Evolutionary conservation across 2,329 filamentous ascomycete genomes (phyloP).

Genomic region (Ascochyta fabae): DNA sequence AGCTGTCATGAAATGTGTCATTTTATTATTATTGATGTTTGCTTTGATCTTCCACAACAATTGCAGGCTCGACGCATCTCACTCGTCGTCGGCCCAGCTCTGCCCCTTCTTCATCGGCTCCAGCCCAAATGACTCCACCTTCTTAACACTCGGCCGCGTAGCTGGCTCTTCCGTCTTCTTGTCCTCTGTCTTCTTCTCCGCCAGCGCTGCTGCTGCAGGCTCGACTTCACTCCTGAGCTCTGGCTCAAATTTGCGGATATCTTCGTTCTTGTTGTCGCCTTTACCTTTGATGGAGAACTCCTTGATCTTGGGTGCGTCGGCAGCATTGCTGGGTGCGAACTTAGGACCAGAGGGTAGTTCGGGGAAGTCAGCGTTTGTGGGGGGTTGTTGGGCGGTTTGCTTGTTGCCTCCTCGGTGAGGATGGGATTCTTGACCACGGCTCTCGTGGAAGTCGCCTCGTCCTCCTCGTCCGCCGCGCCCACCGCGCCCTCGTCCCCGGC

Average conservation of each 20-base stretch:
- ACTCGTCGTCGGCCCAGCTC: slow-evolving; percentile 55
- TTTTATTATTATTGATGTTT: too few species aligned
- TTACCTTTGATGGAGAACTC: slow-evolving; percentile 41
- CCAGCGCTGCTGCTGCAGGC: neutral
- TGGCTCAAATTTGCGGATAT: slow-evolving; percentile 26
- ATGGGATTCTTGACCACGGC: neutral
- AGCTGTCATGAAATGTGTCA: too few species aligned
- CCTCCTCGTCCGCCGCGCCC: slow-evolving; percentile 38
- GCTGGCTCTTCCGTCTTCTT: slow-evolving; percentile 17
- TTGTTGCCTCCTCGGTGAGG: slow-evolving; percentile 23
- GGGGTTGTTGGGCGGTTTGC: slow-evolving; percentile 35
- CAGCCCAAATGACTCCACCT: slow-evolving; percentile 43
- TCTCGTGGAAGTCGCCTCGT: slow-evolving; percentile 1
- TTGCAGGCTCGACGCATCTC: neutral
- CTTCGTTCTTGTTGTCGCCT: slow-evolving; percentile 16
- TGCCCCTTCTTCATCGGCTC: slow-evolving; percentile 39
- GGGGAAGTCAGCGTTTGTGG: slow-evolving; percentile 55
- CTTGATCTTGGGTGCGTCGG: slow-evolving; percentile 32
- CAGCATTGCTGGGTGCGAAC: slow-evolving; percentile 6
- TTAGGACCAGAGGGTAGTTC: slow-evolving; percentile 44
- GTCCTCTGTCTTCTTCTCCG: neutral
- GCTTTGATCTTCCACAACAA: too few species aligned
- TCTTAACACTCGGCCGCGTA: slow-evolving; percentile 36
- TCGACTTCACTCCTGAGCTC: slow-evolving; percentile 7
- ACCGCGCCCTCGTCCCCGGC: slow-evolving; percentile 44